Evolutionary conservation across 495 filamentous ascomycete species (phyloP), one percentile per base, ranked within the genome.

Genomic region (Massariosphaeria phaeospora): DNA sequence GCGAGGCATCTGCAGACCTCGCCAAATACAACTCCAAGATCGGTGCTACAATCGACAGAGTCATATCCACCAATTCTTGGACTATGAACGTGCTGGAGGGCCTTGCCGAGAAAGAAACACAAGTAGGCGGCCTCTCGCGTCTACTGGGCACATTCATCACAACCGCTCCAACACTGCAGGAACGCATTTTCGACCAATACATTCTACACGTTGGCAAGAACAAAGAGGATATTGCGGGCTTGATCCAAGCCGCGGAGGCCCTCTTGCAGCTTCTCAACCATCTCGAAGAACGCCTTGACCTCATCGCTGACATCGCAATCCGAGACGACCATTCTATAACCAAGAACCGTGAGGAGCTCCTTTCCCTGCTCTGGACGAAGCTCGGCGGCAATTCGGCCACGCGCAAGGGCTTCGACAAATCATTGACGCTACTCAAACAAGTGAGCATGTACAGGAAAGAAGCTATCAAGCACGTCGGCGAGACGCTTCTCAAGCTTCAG

Each of bases 11-110:
- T 12, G 71, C 72, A 43, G 80, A 82, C 49, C 74, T 87, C 1
- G 78, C 79, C 48, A 75, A 70, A 41, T 89, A 88, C 71, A 86
- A 86, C 66, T 80, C 77, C 23, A 78, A 81, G 42, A 81, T 86
- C 43, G 82, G 81, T 3, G 71, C 80, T 9, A 80, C 82, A 1
- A 81, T 89, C 17, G 86, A 90, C 61, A 79, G 72, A 38, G 76
- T 89, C 27, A 76, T 90, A 46, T 75, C 72, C 48, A 88, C 81
- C 0, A 82, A 84, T 29, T 75, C 80, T 34, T 83, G 80, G 72
- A 82, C 85, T n/a, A 75, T 79, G 36, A 64, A 71, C 10, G 72
- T 85, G 9, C 66, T 70, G 48, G 74, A 67, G 52, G 70, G 67
- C 17, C 66, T 82, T 64, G 59, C 69, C 54, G 47, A 70, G 47